Evolutionary conservation across 169 alveolate genomes (phyloP), one percentile per base, ranked within the genome.

Genomic region (Cystoisospora suis): DNA sequence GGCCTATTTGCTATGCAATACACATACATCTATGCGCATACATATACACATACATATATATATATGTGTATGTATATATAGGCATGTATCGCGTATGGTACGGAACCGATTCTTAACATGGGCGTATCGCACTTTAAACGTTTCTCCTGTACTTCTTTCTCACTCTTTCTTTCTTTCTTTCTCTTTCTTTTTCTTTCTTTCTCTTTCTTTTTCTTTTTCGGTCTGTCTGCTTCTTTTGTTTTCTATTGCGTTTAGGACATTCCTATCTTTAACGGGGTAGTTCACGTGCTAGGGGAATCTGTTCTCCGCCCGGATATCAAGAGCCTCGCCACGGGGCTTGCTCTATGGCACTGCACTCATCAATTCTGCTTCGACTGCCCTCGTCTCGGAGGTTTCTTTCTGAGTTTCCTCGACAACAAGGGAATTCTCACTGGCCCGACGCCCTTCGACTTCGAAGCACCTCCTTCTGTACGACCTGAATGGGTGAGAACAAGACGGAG

Each of bases 321-420:
- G 58, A 65, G 79, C 29, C n/a, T 87, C n/a, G 86, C 91, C 32
- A 87, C 91, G 32, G 49, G 75, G 9, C 77, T 87, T 9, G 91
- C 91, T 0, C 79, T 87, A 36, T 87, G 91, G 91, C 91, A 87
- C 15, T 87, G 91, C 91, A 87, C 91, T 20, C 91, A 87, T 56
- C 91, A 87, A 69, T 87, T 87, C 81, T 87, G 91, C 49, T 87
- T 75, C 59, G 91, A 87, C 27, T 87, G 91, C 29, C 91, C 91
- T 15, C 47, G 77, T 29, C 59, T 87, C 65, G 79, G 87, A 27
- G 87, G 87, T 2, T 87, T 87, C 69, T 61, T 87, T 2, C 80
- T 87, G 58, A 69, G 75, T 36, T 87, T 61, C 91, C 86, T 87
- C 20, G 91, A 87, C 34, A 40, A 47, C 0, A 87, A 47, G 7